phyloP scores from a whole-genome alignment of 768 basidiomycete species.

The Suillus lakei region DNA sequence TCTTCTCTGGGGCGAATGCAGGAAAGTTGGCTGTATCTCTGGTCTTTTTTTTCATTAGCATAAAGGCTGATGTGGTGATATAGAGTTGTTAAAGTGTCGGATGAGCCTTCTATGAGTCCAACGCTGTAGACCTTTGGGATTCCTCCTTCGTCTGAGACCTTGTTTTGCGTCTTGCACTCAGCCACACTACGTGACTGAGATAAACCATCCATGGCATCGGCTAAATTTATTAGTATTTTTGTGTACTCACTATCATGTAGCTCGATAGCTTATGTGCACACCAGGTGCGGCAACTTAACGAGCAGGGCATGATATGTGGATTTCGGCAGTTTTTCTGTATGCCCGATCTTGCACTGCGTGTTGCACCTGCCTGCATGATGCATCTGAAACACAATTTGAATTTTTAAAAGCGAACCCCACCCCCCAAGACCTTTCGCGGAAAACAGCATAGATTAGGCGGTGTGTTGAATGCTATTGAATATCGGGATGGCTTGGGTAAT shows the following conservation, averaged over 20 bases:
- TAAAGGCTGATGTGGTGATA: constrained; percentile 13
- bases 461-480: neutral
- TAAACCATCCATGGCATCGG: neutral
- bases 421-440: neutral
- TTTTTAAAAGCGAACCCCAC: neutral
- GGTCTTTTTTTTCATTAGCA: neutral
- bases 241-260: neutral
- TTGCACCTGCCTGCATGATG: no score
- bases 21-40: constrained; percentile 62
- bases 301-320: neutral
- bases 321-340: neutral
- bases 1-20: constrained; percentile 78
- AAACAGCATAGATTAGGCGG: neutral
- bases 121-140: neutral
- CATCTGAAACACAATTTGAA: neutral
- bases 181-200: neutral
- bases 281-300: neutral
- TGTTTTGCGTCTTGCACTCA: neutral
- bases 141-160: no score
- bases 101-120: constrained; percentile 34
- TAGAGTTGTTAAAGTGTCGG: constrained; percentile 62
- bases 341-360: neutral
- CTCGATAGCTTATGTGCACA: neutral
- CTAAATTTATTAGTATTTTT: neutral
- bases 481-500: neutral